Evolutionary conservation across 108 stramenopile species (phyloP).

Genomic region (Craspedostauros australis): DNA sequence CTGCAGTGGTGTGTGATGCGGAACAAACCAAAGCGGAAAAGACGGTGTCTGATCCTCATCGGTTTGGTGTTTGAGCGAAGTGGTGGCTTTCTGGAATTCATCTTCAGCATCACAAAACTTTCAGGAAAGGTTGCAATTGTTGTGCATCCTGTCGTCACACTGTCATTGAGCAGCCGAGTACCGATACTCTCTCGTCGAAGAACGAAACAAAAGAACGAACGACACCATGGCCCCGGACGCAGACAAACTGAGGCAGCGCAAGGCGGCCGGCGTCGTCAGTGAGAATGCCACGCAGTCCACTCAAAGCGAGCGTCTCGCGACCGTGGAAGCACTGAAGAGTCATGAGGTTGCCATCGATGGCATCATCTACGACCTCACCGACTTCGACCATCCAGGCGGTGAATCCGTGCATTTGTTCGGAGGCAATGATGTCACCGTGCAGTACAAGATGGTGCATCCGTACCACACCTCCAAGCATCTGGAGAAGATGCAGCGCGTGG

Average conservation of each 20-base stretch:
- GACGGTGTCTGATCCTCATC: background rate
- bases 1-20: too few relatives aligned
- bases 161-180: too few relatives aligned
- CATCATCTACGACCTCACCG: constrained; percentile 60
- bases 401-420: constrained; percentile 76
- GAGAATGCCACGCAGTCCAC: constrained; percentile 24
- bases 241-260: constrained; percentile 49
- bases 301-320: constrained; percentile 9
- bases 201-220: constrained; percentile 1
- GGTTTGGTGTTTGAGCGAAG: too few relatives aligned
- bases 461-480: constrained; percentile 80
- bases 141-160: too few relatives aligned
- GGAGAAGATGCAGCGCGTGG: constrained; percentile 84
- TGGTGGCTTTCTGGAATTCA: too few relatives aligned
- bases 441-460: constrained; percentile 91
- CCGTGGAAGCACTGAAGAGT: constrained; percentile 40
- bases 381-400: constrained; percentile 85
- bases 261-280: constrained; percentile 5
- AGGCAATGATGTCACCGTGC: constrained; percentile 85
- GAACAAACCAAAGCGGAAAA: too few relatives aligned
- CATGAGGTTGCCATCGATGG: constrained; percentile 72
- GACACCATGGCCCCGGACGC: constrained; percentile 63
- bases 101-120: too few relatives aligned
- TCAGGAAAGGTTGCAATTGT: too few relatives aligned
- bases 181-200: too few relatives aligned